Conservation (phyloP, 495 filamentous ascomycete genomes). For the Bryoglossum gracile region DNA sequence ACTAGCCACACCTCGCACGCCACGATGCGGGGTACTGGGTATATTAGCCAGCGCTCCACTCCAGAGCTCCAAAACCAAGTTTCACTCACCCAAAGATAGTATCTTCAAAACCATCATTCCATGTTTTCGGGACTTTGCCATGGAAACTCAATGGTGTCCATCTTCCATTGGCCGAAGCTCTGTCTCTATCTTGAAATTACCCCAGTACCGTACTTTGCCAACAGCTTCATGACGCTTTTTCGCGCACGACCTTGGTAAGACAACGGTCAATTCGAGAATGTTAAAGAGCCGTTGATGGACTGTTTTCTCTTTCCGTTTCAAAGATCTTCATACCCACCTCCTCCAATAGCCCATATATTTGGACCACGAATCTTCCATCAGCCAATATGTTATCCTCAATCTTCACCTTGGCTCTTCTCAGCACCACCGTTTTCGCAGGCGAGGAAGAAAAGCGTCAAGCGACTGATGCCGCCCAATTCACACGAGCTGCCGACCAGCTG, state of each 20-base stretch:
- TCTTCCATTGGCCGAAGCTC: background rate
- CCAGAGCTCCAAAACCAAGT: conserved; percentile 9
- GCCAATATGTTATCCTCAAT: conserved; percentile 4
- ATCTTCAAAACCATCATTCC: background rate
- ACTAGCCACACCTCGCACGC: background rate
- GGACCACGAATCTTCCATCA: background rate
- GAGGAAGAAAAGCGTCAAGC: conserved; percentile 10
- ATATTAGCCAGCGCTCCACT: too few relatives aligned
- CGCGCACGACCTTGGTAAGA: too few relatives aligned
- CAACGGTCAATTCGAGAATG: too few relatives aligned
- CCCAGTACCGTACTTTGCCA: background rate
- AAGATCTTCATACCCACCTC: too few relatives aligned
- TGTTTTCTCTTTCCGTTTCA: too few relatives aligned
- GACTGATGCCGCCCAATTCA: conserved; percentile 11
- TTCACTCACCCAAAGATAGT: background rate
- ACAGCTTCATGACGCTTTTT: conserved; percentile 1
- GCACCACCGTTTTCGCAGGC: conserved; percentile 4
- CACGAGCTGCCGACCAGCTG: conserved; percentile 16
- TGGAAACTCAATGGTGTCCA: background rate
- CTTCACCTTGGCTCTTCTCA: conserved; percentile 8
- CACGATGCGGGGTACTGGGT: background rate
- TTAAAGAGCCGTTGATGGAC: too few relatives aligned
- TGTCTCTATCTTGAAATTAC: conserved; percentile 11
- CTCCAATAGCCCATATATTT: too few relatives aligned
- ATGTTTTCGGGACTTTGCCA: background rate